Evolutionary conservation across 169 alveolate genomes (phyloP).

Genomic region (Cyclospora cayetanensis): DNA sequence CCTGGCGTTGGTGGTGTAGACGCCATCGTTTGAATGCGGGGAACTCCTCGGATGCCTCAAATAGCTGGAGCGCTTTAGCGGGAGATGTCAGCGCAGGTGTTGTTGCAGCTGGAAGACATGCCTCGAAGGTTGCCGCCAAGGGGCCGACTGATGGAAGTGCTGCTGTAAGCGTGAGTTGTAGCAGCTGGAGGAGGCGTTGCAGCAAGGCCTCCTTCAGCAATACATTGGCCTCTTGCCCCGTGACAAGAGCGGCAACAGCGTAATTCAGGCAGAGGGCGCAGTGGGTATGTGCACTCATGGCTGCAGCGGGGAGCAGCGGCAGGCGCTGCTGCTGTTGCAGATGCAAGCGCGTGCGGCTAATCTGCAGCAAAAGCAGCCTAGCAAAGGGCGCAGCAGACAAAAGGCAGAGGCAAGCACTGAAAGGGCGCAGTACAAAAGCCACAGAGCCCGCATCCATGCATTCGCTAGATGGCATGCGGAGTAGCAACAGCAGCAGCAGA

Average conservation of each 20-base stretch:
- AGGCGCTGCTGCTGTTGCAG: not conserved
- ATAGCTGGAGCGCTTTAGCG: too few relatives aligned
- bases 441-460: too few relatives aligned
- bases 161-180: not conserved
- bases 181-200: not conserved
- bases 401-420: not conserved
- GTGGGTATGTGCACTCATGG: not conserved
- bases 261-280: not conserved
- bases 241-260: conserved; percentile 12
- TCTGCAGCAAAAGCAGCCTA: not conserved
- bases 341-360: not conserved
- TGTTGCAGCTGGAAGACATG: not conserved
- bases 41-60: too few relatives aligned
- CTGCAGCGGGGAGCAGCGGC: not conserved
- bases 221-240: not conserved
- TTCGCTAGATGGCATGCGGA: too few relatives aligned
- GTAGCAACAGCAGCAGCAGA: not conserved
- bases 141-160: conserved; percentile 14
- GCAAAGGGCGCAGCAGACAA: not conserved
- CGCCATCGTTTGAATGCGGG: too few relatives aligned
- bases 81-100: not conserved
- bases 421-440: too few relatives aligned
- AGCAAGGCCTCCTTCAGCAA: not conserved
- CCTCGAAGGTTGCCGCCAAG: not conserved
- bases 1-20: not conserved